Evolutionary conservation across 2,329 filamentous ascomycete species (phyloP).

Genomic region (Cryphonectria japonica): DNA sequence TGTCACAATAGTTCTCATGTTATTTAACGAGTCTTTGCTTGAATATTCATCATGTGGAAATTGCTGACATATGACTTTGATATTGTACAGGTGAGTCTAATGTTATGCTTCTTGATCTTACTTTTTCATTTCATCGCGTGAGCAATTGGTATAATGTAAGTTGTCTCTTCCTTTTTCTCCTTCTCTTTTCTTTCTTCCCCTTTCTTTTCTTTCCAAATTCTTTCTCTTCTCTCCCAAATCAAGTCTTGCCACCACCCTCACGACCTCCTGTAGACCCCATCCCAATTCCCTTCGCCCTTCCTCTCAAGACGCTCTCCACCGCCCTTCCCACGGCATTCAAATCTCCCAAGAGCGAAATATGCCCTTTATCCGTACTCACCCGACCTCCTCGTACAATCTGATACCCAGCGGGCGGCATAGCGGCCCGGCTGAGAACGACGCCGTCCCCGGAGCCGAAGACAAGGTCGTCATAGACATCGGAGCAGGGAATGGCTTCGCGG

Average conservation of each 20-base stretch:
- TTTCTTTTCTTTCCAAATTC: constrained; percentile 1
- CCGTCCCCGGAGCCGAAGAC: constrained; percentile 88
- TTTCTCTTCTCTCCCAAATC: not conserved
- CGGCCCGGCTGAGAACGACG: constrained; percentile 82
- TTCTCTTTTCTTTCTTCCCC: not conserved
- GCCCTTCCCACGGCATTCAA: constrained; percentile 78
- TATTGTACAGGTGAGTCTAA: not conserved
- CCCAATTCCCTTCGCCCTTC: constrained; percentile 74
- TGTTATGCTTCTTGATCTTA: not conserved
- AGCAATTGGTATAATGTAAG: not conserved
- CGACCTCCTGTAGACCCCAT: constrained; percentile 45
- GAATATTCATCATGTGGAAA: not conserved
- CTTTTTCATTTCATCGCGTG: not conserved
- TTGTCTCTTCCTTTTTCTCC: not conserved
- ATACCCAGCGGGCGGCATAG: constrained; percentile 84
- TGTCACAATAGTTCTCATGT: no score
- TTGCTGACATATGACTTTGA: not conserved
- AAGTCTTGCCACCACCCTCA: not conserved
- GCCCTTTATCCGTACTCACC: constrained; percentile 80
- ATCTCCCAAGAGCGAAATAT: constrained; percentile 86
- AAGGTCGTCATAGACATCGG: constrained; percentile 83
- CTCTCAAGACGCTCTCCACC: constrained; percentile 68
- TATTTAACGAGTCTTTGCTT: not conserved
- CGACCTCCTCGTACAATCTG: constrained; percentile 72
- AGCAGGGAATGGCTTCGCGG: constrained; percentile 72